These are phyloP conservation scores for Balakata baccata DNA, from an alignment of 345 rosid genomes.

Conservation along the genomic window DNA sequence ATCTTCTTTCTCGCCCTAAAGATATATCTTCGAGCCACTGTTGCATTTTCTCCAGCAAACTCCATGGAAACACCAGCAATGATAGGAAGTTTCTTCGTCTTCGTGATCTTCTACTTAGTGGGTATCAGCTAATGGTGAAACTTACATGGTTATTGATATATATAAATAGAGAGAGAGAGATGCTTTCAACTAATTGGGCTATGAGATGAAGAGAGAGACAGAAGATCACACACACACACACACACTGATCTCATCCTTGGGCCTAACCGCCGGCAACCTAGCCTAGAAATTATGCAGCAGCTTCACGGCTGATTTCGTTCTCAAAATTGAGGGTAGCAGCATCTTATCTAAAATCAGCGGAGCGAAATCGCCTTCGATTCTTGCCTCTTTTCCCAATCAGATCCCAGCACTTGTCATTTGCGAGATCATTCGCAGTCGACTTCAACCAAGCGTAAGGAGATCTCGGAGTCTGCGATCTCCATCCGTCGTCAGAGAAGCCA, in stretches of 20 bases:
- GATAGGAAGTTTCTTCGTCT: constrained; percentile 23
- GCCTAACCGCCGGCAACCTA: not conserved
- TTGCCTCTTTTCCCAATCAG: constrained; percentile 37
- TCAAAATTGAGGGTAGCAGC: constrained; percentile 66
- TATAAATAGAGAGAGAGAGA: too few species aligned
- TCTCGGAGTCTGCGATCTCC: constrained; percentile 25
- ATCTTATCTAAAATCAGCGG: constrained; percentile 62
- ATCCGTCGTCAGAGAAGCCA: constrained; percentile 11
- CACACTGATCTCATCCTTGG: not conserved
- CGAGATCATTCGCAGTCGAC: constrained; percentile 41
- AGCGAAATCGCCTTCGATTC: constrained; percentile 28
- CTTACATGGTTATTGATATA: too few species aligned
- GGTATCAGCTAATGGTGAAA: too few species aligned
- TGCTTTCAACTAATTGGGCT: too few species aligned
- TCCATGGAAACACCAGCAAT: constrained; percentile 42
- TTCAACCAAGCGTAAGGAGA: constrained; percentile 47
- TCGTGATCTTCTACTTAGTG: constrained; percentile 47
- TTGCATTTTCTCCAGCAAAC: constrained; percentile 10
- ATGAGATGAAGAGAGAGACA: too few species aligned
- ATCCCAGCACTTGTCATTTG: constrained; percentile 39
- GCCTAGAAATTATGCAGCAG: constrained; percentile 38
- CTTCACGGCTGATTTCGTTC: constrained; percentile 29
- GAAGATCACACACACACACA: too few species aligned
- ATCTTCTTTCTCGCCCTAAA: constrained; percentile 23
- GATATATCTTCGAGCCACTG: constrained; percentile 8